Conservation (phyloP, 2,329 filamentous ascomycete species). For the Pseudogymnoascus sp. region DNA sequence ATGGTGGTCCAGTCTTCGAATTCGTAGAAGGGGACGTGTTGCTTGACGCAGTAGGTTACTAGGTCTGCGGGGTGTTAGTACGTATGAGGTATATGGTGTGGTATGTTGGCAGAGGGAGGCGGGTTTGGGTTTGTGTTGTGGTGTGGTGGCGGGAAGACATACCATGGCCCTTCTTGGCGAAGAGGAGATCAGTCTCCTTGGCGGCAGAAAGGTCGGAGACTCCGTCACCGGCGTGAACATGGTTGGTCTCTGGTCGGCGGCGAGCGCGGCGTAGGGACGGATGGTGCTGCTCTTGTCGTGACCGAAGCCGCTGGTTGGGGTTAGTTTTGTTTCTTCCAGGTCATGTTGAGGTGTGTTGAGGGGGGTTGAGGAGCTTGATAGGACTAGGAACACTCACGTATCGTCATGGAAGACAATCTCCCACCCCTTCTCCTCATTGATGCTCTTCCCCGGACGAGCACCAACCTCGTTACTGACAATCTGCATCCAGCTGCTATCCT, state of each 20-base stretch:
- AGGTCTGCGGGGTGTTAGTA: slow-evolving; percentile 52
- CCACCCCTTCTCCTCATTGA: slow-evolving; percentile 81
- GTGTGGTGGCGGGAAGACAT: slow-evolving; percentile 26
- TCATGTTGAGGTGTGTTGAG: background rate
- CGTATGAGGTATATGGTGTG: background rate
- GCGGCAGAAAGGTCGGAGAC: slow-evolving; percentile 90
- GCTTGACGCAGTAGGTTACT: slow-evolving; percentile 75
- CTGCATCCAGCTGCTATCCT: slow-evolving; percentile 67
- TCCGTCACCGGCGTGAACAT: slow-evolving; percentile 91
- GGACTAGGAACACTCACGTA: slow-evolving; percentile 42
- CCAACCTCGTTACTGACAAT: slow-evolving; percentile 84
- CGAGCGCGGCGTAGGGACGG: slow-evolving; percentile 72
- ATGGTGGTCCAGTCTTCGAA: slow-evolving; percentile 83
- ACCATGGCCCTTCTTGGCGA: slow-evolving; percentile 88
- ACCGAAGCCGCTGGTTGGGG: slow-evolving; percentile 55
- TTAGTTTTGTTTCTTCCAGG: background rate
- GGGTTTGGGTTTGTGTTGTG: background rate
- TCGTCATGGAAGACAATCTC: slow-evolving; percentile 83
- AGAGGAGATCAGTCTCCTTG: slow-evolving; percentile 84
- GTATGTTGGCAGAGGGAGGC: background rate
- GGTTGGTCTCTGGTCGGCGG: slow-evolving; percentile 61
- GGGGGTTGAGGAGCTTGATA: background rate
- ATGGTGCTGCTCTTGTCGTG: slow-evolving; percentile 95
- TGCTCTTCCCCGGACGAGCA: slow-evolving; percentile 58
- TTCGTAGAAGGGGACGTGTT: slow-evolving; percentile 79